These are phyloP conservation scores for Colletotrichum gloeosporioides DNA, from an alignment of 2,329 filamentous ascomycete genomes.

Conservation along the genomic window DNA sequence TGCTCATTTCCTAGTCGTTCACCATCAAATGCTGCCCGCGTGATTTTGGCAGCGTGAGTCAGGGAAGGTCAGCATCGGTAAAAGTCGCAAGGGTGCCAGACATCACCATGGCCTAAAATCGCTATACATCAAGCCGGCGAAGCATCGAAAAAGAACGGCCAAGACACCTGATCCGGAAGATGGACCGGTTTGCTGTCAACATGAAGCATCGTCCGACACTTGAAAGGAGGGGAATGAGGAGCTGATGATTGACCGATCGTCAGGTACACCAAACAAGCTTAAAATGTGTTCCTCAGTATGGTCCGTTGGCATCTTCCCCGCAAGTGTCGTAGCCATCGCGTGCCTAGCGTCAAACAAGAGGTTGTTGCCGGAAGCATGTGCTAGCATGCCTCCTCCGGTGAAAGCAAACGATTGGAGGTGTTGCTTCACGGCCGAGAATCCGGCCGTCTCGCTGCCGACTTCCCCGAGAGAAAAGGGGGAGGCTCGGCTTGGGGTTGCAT, in stretches of 20 bases:
- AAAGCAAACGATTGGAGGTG: not conserved
- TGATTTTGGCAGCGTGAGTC: not conserved
- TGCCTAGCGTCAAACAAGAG: not conserved
- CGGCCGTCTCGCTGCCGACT: not conserved
- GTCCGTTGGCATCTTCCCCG: not conserved
- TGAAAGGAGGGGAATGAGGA: not conserved
- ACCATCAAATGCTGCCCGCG: not conserved
- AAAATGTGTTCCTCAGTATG: not conserved
- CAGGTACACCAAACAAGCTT: slow-evolving; percentile 14
- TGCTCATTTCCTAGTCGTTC: not conserved
- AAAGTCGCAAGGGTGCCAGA: not conserved
- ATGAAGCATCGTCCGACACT: too few species aligned
- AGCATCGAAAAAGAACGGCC: not conserved
- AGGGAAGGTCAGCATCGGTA: not conserved
- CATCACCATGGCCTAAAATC: not conserved
- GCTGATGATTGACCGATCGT: not conserved
- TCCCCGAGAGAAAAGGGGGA: not conserved
- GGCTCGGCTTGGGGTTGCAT: not conserved
- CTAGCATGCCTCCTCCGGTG: not conserved
- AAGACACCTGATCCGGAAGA: not conserved
- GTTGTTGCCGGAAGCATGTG: not conserved
- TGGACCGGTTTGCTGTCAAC: not conserved
- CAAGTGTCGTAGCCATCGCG: not conserved
- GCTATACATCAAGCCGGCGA: not conserved
- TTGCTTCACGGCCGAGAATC: not conserved